phyloP scores from a whole-genome alignment of 1,139 yeast genomes.

The Yamadazyma sp. region DNA sequence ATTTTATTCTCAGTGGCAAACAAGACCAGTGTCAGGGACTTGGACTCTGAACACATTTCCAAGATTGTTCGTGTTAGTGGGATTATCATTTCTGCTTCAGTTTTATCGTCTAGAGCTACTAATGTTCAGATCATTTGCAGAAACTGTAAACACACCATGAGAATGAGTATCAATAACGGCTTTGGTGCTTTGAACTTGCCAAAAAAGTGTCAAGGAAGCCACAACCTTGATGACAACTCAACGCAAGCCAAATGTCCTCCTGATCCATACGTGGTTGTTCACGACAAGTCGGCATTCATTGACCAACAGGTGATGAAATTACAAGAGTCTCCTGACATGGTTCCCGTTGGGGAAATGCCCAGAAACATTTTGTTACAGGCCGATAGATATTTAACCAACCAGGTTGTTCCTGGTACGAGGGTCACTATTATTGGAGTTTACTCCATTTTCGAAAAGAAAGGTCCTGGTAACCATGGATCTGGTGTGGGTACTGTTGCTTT shows the following conservation, averaged over 20 bases:
- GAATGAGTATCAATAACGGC: conserved; percentile 65
- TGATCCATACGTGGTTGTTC: conserved; percentile 91
- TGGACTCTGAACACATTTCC: conserved; percentile 86
- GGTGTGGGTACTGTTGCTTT: conserved; percentile 68
- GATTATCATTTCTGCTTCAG: conserved; percentile 88
- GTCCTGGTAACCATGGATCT: conserved; percentile 11
- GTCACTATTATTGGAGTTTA: conserved; percentile 91
- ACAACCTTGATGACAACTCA: conserved; percentile 42
- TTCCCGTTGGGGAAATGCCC: conserved; percentile 99
- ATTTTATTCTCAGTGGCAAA: conserved; percentile 74
- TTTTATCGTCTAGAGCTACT: conserved; percentile 86
- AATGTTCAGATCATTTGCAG: conserved; percentile 83
- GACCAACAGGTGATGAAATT: conserved; percentile 93
- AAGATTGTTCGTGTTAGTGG: conserved; percentile 91
- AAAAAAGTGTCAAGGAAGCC: conserved; percentile 67
- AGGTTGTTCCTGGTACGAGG: conserved; percentile 92
- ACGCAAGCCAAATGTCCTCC: conserved; percentile 74
- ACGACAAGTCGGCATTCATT: conserved; percentile 86
- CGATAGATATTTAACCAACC: conserved; percentile 86
- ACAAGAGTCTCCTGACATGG: conserved; percentile 97
- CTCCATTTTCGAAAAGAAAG: conserved; percentile 76
- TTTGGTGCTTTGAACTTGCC: conserved; percentile 84
- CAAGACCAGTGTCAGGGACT: conserved; percentile 71
- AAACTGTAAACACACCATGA: conserved; percentile 78
- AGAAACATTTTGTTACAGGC: conserved; percentile 86